A percentile compares a stretch with the other conserved stretches of the same genome.
Conservation (phyloP, 257 asterid species). For the Solanum gracilifrons region DNA sequence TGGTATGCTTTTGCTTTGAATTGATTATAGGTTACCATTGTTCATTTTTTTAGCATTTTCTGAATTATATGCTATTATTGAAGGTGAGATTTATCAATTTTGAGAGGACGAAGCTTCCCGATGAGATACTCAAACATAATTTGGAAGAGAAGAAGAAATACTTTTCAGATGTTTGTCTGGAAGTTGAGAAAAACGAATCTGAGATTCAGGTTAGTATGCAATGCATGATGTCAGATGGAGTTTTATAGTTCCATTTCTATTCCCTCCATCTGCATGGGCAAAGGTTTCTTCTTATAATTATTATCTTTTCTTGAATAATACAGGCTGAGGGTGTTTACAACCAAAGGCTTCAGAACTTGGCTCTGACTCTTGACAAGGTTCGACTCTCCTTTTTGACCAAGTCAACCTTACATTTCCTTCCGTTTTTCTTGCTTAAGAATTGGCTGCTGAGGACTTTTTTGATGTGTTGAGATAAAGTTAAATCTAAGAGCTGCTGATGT, state of each 20-base stretch:
- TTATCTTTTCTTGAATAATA: constrained; percentile 10
- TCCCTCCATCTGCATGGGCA: neutral
- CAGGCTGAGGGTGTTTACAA: constrained; percentile 98
- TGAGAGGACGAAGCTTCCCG: constrained; percentile 89
- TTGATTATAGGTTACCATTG: neutral
- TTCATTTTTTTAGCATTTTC: neutral
- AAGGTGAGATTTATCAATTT: constrained; percentile 96
- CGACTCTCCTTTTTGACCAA: neutral
- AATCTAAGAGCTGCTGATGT: neutral
- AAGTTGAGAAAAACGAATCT: constrained; percentile 87
- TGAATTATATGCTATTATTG: constrained; percentile 12
- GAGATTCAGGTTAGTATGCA: constrained; percentile 69
- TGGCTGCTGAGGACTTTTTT: neutral
- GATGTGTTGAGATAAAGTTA: neutral
- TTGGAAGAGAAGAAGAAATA: constrained; percentile 87
- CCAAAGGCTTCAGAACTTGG: constrained; percentile 95
- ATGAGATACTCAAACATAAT: constrained; percentile 74
- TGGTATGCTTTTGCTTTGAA: constrained; percentile 37
- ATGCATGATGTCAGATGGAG: neutral
- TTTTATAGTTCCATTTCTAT: neutral
- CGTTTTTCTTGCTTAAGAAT: neutral
- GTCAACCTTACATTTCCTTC: neutral
- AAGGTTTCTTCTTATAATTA: neutral
- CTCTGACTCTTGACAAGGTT: constrained; percentile 96
- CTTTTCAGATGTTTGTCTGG: constrained; percentile 69